These are phyloP conservation scores for Trifolium fragiferum DNA, from an alignment of 306 rosid species.

Conservation along the genomic window DNA sequence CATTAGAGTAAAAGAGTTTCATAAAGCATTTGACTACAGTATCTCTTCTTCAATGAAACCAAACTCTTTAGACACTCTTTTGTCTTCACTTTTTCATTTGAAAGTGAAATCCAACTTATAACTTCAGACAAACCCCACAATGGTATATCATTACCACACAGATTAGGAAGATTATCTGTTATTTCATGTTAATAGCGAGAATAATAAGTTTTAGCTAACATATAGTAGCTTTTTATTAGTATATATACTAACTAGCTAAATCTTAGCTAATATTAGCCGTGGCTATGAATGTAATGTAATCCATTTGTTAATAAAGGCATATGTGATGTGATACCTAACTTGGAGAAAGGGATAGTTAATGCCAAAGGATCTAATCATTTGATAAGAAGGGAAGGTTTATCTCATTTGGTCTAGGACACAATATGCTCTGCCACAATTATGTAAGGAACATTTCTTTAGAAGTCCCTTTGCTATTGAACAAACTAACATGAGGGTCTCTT, in stretches of 20 bases:
- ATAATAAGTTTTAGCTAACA: background rate
- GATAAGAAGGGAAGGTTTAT: background rate
- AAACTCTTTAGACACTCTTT: too few species aligned
- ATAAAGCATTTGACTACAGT: too few species aligned
- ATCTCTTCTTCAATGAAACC: too few species aligned
- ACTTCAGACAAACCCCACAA: background rate
- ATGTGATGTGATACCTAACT: conserved; percentile 9
- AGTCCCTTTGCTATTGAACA: conserved; percentile 35
- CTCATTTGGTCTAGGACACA: background rate
- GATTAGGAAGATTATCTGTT: background rate
- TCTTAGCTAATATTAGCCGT: conserved; percentile 1
- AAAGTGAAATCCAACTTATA: too few species aligned
- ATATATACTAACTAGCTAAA: too few species aligned
- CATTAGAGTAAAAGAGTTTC: too few species aligned
- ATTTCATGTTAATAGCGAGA: background rate
- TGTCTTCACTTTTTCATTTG: too few species aligned
- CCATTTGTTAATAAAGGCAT: conserved; percentile 24
- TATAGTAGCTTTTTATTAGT: too few species aligned
- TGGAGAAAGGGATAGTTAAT: background rate
- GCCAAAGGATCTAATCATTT: background rate
- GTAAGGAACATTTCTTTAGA: conserved; percentile 10
- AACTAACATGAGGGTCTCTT: conserved; percentile 44
- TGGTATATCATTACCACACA: background rate
- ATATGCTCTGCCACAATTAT: conserved; percentile 7
- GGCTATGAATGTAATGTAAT: background rate